Evolutionary conservation across 306 rosid genomes (phyloP).

Genomic region (Dryas octopetala): DNA sequence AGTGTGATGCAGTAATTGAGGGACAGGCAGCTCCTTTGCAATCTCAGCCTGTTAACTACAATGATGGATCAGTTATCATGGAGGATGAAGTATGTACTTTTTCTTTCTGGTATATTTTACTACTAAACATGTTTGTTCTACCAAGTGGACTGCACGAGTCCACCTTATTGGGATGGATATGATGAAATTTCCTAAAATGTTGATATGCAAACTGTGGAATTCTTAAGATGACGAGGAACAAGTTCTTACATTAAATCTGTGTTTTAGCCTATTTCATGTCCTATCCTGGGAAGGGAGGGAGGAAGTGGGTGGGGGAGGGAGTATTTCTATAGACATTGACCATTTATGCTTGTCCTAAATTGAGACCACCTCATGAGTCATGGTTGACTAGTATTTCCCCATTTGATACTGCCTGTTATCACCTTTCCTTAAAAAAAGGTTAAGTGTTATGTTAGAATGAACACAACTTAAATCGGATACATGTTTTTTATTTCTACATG

Average conservation of each 20-base stretch:
- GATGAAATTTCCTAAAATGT: background rate
- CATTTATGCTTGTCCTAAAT: too few species aligned
- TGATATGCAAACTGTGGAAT: background rate
- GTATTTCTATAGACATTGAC: too few species aligned
- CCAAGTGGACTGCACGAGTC: background rate
- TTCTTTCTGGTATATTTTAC: slow-evolving; percentile 12
- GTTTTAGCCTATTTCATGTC: background rate
- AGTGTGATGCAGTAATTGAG: background rate
- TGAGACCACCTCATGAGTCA: too few species aligned
- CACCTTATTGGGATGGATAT: background rate
- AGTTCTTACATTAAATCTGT: background rate
- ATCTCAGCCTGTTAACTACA: background rate
- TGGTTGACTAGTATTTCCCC: too few species aligned
- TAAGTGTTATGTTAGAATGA: too few species aligned
- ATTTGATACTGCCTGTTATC: too few species aligned
- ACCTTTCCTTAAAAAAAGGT: too few species aligned
- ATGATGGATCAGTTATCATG: slow-evolving; percentile 2
- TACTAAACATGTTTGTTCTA: background rate
- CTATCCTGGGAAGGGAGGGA: background rate
- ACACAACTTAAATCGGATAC: too few species aligned
- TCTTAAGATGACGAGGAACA: background rate
- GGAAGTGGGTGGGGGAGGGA: too few species aligned
- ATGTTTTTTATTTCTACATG: too few species aligned
- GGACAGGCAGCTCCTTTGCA: slow-evolving; percentile 2
- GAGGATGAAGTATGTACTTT: slow-evolving; percentile 37